Evolutionary conservation across 805 yeast species (phyloP), one percentile per base, ranked within the genome.

Genomic region (Suhomyces sp.): DNA sequence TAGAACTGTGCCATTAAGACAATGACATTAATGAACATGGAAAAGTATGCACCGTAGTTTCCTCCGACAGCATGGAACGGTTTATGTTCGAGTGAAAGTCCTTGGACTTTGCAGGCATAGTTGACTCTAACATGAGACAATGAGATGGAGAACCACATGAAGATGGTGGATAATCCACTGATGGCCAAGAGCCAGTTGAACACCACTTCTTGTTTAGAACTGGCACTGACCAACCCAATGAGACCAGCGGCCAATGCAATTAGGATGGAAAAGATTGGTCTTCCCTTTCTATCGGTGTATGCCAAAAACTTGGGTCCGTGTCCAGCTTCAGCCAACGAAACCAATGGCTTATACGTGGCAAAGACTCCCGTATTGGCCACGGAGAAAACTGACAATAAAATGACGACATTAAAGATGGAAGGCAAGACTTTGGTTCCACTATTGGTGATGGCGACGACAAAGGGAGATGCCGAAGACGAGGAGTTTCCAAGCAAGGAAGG

Each of bases 61-160:
- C 70, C 70, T 3, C 69, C 60, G 33, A 58, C 60, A 1, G 71
- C 54, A 12, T 44, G 56, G 38, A 60, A 65, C 4, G 62, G 55
- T 25, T 63, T 47, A 33, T 57, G 63, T 32, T 60, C 58, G 6
- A 58, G 54, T 9, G 47, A 38, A 41, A 68, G 52, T 5, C 63
- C 63, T 45, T 84, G 88, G 1, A 68, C 74, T 25, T 57, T 51
- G 43, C 76, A 69, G 1, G 83, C 88, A 31, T 70, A 68, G 50
- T 76, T 73, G 62, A 83, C 85, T 39, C 79, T 72, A 25, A 80
- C 48, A 49, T 84, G 91, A 25, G 81, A 75, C 26, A 74, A 62
- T 47, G 83, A 78, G 42, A 84, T 79, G 5, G 87, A 74, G 34
- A 81, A 81, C 95, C 95, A 85, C 15, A 85, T 80, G 60, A 82